Conservation (phyloP, 202 grass and related monocot species). For the Miscanthus sacchariflorus region DNA sequence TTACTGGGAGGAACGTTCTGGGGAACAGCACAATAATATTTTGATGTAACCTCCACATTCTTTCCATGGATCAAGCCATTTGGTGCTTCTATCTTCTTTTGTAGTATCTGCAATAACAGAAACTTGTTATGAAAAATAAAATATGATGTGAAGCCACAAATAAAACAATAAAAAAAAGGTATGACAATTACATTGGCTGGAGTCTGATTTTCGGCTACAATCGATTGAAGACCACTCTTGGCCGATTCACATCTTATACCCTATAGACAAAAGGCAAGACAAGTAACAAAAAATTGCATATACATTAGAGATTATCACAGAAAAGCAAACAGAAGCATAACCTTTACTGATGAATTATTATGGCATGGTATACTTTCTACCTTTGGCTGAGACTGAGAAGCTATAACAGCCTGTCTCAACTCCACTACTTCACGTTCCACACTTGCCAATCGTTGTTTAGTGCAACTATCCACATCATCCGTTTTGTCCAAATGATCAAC, state of each 20-base stretch:
- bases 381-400: background rate
- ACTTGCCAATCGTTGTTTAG: background rate
- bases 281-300: background rate
- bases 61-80: background rate
- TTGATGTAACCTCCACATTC: conserved; percentile 34
- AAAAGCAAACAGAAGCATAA: conserved; percentile 9
- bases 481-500: background rate
- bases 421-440: background rate
- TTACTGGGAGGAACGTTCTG: background rate
- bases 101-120: background rate
- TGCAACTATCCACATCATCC: background rate
- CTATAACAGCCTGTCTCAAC: background rate
- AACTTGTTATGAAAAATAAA: background rate
- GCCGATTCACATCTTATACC: conserved; percentile 33
- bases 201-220: conserved; percentile 29
- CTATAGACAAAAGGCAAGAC: background rate
- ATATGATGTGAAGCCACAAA: background rate
- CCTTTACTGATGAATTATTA: background rate
- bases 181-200: background rate
- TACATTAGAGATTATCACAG: background rate
- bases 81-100: conserved; percentile 4
- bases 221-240: conserved; percentile 17
- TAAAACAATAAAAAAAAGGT: background rate
- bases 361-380: background rate
- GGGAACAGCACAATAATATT: background rate